These are phyloP conservation scores for Metschnikowia henanensis DNA, from an alignment of 805 yeast genomes.

Conservation along the genomic window DNA sequence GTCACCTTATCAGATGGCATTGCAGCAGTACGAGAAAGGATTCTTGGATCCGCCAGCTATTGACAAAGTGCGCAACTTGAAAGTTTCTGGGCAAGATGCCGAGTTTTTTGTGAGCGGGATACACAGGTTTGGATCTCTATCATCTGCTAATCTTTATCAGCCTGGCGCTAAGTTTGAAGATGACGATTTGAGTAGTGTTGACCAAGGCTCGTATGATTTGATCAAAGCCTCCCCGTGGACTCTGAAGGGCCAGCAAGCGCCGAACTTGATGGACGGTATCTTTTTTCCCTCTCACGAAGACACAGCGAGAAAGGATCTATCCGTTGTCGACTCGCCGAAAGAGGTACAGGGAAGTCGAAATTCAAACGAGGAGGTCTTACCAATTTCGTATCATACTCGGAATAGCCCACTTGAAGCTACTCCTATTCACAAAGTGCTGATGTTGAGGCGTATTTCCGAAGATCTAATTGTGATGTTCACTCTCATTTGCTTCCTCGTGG, in stretches of 20 bases:
- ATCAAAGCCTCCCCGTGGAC: constrained; percentile 1
- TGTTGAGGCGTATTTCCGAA: constrained; percentile 41
- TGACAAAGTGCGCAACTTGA: constrained; percentile 18
- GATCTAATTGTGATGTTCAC: constrained; percentile 48
- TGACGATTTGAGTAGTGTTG: constrained; percentile 23
- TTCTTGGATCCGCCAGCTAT: constrained; percentile 10
- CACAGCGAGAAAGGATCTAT: constrained; percentile 1
- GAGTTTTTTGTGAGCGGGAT: constrained; percentile 35
- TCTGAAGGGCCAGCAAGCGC: constrained; percentile 11
- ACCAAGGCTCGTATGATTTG: constrained; percentile 17
- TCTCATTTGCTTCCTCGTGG: constrained; percentile 34
- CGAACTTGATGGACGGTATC: constrained; percentile 38
- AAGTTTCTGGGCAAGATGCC: constrained; percentile 16
- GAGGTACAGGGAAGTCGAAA: constrained; percentile 7
- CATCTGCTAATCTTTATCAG: constrained; percentile 33
- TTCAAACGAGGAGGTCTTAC: constrained; percentile 7
- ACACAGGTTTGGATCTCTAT: constrained; percentile 32
- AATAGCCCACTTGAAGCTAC: not conserved
- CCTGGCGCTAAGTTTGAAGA: constrained; percentile 33
- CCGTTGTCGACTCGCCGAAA: constrained; percentile 8
- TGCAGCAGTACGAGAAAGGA: constrained; percentile 27
- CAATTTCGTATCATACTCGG: constrained; percentile 6
- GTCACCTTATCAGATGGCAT: constrained; percentile 55
- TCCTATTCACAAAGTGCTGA: constrained; percentile 9
- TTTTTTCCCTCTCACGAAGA: constrained; percentile 26